Percentiles rank a stretch among this genome's conserved stretches.
Conservation (phyloP, 139 green algal genomes). For the Micractinium sp. region DNA sequence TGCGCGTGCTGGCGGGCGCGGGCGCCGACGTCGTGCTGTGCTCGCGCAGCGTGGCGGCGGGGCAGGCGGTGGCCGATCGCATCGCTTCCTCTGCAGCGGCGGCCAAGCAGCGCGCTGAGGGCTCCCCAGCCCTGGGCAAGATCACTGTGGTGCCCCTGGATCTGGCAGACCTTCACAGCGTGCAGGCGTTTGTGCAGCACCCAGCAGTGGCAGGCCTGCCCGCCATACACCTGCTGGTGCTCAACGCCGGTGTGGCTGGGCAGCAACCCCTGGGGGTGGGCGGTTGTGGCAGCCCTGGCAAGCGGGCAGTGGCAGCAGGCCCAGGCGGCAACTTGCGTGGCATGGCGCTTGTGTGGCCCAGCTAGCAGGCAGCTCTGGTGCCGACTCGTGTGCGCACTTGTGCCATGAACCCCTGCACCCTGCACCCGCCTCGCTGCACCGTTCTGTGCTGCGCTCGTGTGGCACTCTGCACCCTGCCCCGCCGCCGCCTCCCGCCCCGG, state of each 20-base stretch:
- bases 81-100: neutral
- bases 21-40: conserved; percentile 67
- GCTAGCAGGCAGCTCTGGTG: no score
- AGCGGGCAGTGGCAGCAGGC: no score
- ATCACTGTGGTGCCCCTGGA: conserved; percentile 60
- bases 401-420: no score
- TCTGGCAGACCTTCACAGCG: conserved; percentile 63
- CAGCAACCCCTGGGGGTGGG: no score
- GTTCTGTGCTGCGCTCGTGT: no score
- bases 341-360: no score
- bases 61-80: conserved; percentile 4
- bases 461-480: no score
- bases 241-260: conserved; percentile 60
- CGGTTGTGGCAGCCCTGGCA: no score
- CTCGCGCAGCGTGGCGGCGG: conserved; percentile 57
- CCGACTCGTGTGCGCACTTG: no score
- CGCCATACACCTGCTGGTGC: conserved; percentile 75
- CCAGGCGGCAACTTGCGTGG: no score
- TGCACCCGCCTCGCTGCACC: no score
- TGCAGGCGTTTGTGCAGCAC: conserved; percentile 52
- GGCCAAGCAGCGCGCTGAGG: neutral
- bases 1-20: conserved; percentile 52
- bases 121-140: conserved; percentile 17
- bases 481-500: no score
- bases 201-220: conserved; percentile 50